Percentiles rank a stretch among this genome's conserved stretches.
These are phyloP conservation scores for Schwanniomyces etchellsii DNA, from an alignment of 1,139 yeast species.

Conservation along the genomic window DNA sequence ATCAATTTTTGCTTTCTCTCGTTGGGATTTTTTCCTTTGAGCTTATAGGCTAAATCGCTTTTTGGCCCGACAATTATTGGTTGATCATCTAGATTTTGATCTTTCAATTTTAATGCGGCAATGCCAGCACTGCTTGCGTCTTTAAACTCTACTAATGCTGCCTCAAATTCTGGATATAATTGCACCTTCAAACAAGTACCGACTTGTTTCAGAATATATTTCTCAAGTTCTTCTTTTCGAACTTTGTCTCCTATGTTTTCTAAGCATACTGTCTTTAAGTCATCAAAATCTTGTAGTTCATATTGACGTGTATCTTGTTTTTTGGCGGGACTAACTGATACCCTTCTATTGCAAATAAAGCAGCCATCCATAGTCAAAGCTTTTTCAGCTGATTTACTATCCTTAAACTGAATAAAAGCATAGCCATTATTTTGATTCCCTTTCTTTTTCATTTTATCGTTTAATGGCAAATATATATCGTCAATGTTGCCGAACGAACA, in stretches of 20 bases:
- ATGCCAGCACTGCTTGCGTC: constrained; percentile 48
- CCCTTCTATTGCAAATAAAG: constrained; percentile 32
- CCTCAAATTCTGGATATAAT: constrained; percentile 41
- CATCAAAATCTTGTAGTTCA: constrained; percentile 14
- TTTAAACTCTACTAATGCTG: constrained; percentile 51
- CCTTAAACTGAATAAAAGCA: constrained; percentile 48
- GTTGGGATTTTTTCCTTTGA: constrained; percentile 2
- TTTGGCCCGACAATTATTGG: constrained; percentile 32
- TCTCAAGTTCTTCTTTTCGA: constrained; percentile 33
- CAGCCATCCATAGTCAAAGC: constrained; percentile 35
- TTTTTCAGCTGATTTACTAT: constrained; percentile 30
- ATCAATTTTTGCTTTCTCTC: neutral
- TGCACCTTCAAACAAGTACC: constrained; percentile 38
- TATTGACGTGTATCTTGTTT: neutral
- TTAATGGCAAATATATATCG: constrained; percentile 44
- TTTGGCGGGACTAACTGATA: constrained; percentile 33
- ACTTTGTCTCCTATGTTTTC: constrained; percentile 43
- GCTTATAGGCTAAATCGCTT: constrained; percentile 16
- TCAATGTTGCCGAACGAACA: constrained; percentile 36
- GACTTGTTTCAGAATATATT: constrained; percentile 22
- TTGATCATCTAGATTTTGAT: constrained; percentile 30
- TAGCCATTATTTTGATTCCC: constrained; percentile 43
- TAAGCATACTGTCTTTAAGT: constrained; percentile 34
- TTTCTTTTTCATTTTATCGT: constrained; percentile 17
- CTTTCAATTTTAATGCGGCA: constrained; percentile 48